Evolutionary conservation across 129 eudicot species (phyloP), one percentile per base, ranked within the genome.

Genomic region (Ambrosia artemisiifolia): DNA sequence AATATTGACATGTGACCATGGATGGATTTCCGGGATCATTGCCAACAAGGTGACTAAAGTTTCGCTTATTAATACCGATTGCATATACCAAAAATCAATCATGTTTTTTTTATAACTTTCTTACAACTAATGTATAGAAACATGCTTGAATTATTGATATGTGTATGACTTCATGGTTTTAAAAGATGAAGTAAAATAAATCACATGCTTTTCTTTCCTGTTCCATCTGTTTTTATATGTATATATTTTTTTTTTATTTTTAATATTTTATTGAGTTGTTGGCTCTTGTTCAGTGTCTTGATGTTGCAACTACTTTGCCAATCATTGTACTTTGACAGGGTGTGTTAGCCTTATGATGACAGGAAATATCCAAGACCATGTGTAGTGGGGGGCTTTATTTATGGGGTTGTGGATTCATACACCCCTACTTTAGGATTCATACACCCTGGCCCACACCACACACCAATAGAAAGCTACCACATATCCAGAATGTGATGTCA

Each of bases 51-150:
- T 50, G 70, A 63, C 44, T 33, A 50, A 73, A 61, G 72, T 74
- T 74, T 63, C 67, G 17, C 67, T 9, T 55, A 57, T 30, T 71
- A 42, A 35, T 28, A 57, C 68, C 17, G 16, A 33, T 74, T 56
- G 74, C 74, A 56, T 65, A 75, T 67, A 75, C 32, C 44, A 53
- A 66, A 38, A 75, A 28, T 54, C 67, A 61, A 40, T 65, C 73
- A 66, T 66, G 18, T 50, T 12, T 74, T 12, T 74, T 74, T 5
- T 10, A 48, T 50, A 48, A 17, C 24, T 62, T 64, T 9, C 57
- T 32, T 53, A 11, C n/a, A 75, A 66, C 12, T 54, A 64, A 47
- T 55, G 32, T 67, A 17, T 75, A 75, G 55, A 32, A 12, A 46
- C 61, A 75, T 75, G 66, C 66, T 53, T 75, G 33, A 50, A 49